phyloP scores from a whole-genome alignment of 495 filamentous ascomycete species.

The Aspergillus nidulans region DNA sequence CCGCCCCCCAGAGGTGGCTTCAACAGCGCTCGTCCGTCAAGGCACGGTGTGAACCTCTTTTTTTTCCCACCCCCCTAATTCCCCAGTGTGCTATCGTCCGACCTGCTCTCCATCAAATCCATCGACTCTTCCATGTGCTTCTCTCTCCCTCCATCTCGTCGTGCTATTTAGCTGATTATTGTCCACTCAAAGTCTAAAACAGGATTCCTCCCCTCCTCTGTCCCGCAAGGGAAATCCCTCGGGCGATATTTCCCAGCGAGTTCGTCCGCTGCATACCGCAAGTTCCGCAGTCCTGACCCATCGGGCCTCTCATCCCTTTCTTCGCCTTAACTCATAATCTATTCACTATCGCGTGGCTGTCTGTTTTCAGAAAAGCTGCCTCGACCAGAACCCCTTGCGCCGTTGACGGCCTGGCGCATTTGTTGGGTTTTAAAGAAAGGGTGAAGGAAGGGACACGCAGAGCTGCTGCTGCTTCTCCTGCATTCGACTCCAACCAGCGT shows the following conservation, averaged over 20 bases:
- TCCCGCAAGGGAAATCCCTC: conserved; percentile 24
- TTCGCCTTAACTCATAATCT: conserved; percentile 12
- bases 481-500: conserved; percentile 15
- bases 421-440: conserved; percentile 22
- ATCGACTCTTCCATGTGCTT: neutral
- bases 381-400: conserved; percentile 21
- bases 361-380: conserved; percentile 12
- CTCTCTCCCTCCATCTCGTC: neutral
- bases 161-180: conserved; percentile 1
- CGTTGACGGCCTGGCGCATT: conserved; percentile 5
- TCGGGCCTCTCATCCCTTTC: conserved; percentile 19
- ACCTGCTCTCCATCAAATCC: neutral
- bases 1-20: conserved; percentile 18
- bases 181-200: conserved; percentile 8
- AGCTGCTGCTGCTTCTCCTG: conserved; percentile 22
- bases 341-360: conserved; percentile 22
- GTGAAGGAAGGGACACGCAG: conserved; percentile 27
- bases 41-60: conserved; percentile 14
- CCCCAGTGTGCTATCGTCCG: neutral
- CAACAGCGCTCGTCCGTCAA: conserved; percentile 8
- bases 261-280: conserved; percentile 25
- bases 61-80: conserved; percentile 12
- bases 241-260: conserved; percentile 19
- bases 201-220: neutral
- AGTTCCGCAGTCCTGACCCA: conserved; percentile 17